Evolutionary conservation across 805 yeast genomes (phyloP).

Genomic region (Candida nitratophila): DNA sequence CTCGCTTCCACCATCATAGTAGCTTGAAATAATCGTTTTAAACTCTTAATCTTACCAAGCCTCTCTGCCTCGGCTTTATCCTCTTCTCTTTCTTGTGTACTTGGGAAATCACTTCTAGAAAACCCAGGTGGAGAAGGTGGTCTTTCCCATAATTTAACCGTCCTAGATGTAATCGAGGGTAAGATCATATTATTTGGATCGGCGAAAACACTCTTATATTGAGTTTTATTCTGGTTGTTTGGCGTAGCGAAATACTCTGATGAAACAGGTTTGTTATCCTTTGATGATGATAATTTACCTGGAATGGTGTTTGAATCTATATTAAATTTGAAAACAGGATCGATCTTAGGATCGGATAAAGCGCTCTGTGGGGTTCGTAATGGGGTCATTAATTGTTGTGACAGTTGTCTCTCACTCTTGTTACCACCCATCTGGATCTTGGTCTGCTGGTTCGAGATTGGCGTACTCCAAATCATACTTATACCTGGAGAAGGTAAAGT

Average conservation of each 20-base stretch:
- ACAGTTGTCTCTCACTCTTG: too few species aligned
- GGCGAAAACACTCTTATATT: not conserved
- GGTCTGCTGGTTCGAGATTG: too few species aligned
- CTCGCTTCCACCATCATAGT: conserved; percentile 17
- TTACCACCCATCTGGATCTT: too few species aligned
- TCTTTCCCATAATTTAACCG: conserved; percentile 22
- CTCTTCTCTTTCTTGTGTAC: conserved; percentile 39
- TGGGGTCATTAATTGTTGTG: conserved; percentile 18
- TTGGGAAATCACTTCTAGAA: conserved; percentile 53
- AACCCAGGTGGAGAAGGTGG: conserved; percentile 48
- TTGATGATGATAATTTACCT: not conserved
- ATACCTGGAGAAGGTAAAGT: conserved; percentile 7
- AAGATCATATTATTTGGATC: conserved; percentile 1
- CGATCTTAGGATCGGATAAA: conserved; percentile 14
- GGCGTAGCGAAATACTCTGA: too few species aligned
- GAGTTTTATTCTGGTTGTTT: not conserved
- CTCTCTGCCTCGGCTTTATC: conserved; percentile 24
- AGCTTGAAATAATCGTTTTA: conserved; percentile 38
- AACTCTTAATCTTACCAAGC: conserved; percentile 31
- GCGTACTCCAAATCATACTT: conserved; percentile 7
- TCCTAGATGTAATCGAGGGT: conserved; percentile 12
- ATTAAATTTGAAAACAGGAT: conserved; percentile 21
- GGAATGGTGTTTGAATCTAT: conserved; percentile 8
- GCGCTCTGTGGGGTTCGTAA: conserved; percentile 17
- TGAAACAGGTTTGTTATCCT: not conserved